Evolutionary conservation across 305 asterid genomes (phyloP), one percentile per base, ranked within the genome.

Genomic region (Solanum hybrid): DNA sequence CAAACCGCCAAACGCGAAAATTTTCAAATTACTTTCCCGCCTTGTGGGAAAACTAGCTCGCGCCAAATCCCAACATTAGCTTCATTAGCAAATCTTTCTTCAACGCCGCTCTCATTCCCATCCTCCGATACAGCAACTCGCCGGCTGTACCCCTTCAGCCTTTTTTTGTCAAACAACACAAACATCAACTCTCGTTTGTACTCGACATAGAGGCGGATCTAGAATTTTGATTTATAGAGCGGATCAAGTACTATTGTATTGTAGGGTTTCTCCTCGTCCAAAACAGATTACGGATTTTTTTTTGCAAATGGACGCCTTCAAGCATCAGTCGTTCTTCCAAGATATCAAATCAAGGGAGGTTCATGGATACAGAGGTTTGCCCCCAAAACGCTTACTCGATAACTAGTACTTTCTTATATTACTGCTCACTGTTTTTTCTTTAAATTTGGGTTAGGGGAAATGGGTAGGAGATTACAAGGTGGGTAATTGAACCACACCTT

Each of bases 361-460:
- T 91, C 94, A 93, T 88, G 99, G 99, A 17, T 97, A 93, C 91
- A 91, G 97, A 95, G 99, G 99, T 97, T 29, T 14, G 87, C 34
- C 76, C 56, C 32, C 17, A 12, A 35, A 37, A 60, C 16, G 34
- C 69, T 8, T 51, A 32, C 42, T 29, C 27, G 22, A 85, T 85
- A 31, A 5, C 24, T 72, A 32, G 31, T 36, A 79, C 16, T 81
- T 42, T 17, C 34, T 17, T 16, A 38, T 86, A 46, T 14, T 22
- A 11, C 32, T 64, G 9, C 34, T 22, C 38, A 1, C 46, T 16
- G 66, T 51, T 51, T 2, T n/a, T 69, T 24, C 14, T 69, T 69
- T 69, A 69, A 64, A 24, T 71, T 11, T 26, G 77, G 78, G 79
- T 11, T 16, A 75, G 38, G 24, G n/a, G n/a, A 16, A 75, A 20